A percentile compares a stretch with the other conserved stretches of the same genome.
Conservation (phyloP, 106 monocot species). For the Dendrobium huoshanense region DNA sequence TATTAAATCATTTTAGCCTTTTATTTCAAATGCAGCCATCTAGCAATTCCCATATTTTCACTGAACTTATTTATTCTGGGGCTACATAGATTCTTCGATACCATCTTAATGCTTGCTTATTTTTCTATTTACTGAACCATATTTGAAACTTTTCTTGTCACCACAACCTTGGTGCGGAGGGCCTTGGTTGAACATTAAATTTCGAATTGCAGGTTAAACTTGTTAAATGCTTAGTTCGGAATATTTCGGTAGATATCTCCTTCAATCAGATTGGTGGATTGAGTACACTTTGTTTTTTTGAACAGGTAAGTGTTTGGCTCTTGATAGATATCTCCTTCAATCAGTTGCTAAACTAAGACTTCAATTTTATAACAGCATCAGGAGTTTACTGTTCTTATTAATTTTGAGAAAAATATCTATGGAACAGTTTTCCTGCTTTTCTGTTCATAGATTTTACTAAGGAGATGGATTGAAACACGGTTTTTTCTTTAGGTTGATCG, state of each 20-base stretch:
- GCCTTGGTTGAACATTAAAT: neutral
- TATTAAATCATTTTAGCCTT: neutral
- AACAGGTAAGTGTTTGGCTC: conserved; percentile 39
- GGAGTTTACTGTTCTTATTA: neutral
- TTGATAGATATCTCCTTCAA: neutral
- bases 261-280: conserved; percentile 94
- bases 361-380: neutral
- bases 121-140: neutral
- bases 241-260: conserved; percentile 86
- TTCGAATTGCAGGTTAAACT: conserved; percentile 63
- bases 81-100: neutral
- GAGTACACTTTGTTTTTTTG: conserved; percentile 82
- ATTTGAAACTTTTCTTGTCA: too few relatives aligned
- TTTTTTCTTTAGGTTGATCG: conserved; percentile 50
- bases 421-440: neutral
- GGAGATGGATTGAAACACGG: neutral
- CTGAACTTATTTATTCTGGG: neutral
- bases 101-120: neutral
- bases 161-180: neutral
- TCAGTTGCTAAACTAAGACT: neutral
- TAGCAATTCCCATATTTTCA: neutral
- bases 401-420: neutral
- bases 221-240: conserved; percentile 91
- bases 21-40: neutral
- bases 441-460: neutral